These are phyloP conservation scores for Salix purpurea DNA, from an alignment of 345 rosid genomes.

Conservation along the genomic window DNA sequence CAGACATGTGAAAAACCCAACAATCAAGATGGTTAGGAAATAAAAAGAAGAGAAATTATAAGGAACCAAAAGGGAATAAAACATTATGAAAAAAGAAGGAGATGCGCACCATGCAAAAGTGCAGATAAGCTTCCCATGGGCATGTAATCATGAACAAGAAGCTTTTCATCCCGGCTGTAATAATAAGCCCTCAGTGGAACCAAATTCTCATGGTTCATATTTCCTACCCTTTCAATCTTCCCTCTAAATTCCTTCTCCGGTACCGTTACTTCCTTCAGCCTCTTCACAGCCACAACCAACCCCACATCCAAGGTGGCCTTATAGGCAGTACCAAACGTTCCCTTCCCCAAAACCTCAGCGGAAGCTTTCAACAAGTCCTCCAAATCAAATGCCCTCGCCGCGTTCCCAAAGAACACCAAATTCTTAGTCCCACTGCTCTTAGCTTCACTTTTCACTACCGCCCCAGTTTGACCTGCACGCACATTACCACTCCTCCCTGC, in stretches of 20 bases:
- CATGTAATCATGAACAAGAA: conserved; percentile 45
- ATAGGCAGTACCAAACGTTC: conserved; percentile 50
- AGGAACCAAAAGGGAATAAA: background rate
- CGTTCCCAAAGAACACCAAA: conserved; percentile 38
- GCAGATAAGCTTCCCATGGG: conserved; percentile 48
- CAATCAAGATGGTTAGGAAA: background rate
- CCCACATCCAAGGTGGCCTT: conserved; percentile 41
- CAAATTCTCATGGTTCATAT: conserved; percentile 39
- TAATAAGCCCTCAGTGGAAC: conserved; percentile 40
- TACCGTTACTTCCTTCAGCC: conserved; percentile 38
- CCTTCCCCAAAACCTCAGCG: conserved; percentile 49
- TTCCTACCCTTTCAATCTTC: conserved; percentile 39
- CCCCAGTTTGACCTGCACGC: background rate
- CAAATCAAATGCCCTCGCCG: conserved; percentile 26
- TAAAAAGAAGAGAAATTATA: background rate
- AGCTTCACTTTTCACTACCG: conserved; percentile 13
- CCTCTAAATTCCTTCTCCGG: conserved; percentile 37
- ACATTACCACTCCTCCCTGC: conserved; percentile 6
- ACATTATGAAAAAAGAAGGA: background rate
- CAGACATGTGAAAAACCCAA: background rate
- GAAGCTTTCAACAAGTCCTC: conserved; percentile 48
- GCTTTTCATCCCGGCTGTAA: conserved; percentile 41
- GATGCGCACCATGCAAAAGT: conserved; percentile 38
- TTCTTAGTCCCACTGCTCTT: conserved; percentile 22
- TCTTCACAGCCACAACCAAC: conserved; percentile 40